Evolutionary conservation across 495 filamentous ascomycete species (phyloP).

Genomic region (Usnea hakonensis): DNA sequence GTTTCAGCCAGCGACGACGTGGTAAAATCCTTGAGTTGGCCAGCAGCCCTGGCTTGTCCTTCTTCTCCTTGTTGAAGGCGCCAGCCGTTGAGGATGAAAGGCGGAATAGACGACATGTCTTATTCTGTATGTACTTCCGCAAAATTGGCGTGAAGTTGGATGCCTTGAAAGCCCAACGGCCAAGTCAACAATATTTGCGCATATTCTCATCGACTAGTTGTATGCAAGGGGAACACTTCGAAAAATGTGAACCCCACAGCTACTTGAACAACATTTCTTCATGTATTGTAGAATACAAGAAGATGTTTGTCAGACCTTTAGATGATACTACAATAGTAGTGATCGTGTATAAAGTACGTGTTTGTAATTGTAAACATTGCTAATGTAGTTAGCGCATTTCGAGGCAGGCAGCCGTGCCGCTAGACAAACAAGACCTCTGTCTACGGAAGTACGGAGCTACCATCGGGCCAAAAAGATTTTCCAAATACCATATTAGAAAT

Average conservation of each 20-base stretch:
- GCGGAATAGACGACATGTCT: conserved; percentile 10
- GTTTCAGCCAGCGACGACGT: conserved; percentile 18
- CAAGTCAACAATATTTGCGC: neutral
- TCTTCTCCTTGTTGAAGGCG: conserved; percentile 10
- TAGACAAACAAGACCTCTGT: neutral
- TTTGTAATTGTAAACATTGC: no score
- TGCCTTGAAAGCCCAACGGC: neutral
- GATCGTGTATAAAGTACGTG: no score
- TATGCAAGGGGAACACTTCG: neutral
- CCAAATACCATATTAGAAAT: no score
- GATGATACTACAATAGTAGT: no score
- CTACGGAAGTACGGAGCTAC: no score
- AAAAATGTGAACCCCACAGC: no score
- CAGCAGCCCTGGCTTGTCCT: neutral
- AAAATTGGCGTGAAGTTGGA: neutral
- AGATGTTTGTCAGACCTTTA: no score
- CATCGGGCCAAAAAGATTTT: no score
- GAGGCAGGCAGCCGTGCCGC: neutral
- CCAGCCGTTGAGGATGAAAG: conserved; percentile 18
- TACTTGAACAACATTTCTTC: no score
- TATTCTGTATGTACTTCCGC: neutral
- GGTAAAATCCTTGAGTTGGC: conserved; percentile 11
- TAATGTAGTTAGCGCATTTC: neutral
- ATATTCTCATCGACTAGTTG: neutral
- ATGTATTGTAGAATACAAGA: no score